These are phyloP conservation scores for Fusarium guadeloupense DNA, from an alignment of 2,329 filamentous ascomycete genomes.

Conservation along the genomic window DNA sequence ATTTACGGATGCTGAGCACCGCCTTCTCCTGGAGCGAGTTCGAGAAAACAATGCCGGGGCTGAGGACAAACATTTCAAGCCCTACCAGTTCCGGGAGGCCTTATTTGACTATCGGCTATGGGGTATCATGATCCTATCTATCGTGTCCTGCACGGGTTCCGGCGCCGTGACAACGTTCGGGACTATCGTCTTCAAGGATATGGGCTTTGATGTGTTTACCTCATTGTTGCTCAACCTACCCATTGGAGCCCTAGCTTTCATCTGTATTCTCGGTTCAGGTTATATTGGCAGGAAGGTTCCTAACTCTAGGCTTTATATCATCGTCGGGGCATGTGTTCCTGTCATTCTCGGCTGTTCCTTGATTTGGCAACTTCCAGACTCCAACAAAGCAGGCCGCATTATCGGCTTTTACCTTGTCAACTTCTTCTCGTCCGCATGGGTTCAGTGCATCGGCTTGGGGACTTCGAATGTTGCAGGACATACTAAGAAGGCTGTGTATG, in stretches of 20 bases:
- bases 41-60: constrained; percentile 51
- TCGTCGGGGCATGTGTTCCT: too few relatives aligned
- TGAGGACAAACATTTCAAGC: constrained; percentile 48
- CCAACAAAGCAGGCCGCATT: too few relatives aligned
- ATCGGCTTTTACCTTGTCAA: neutral
- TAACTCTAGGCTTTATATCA: too few relatives aligned
- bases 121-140: constrained; percentile 4
- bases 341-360: too few relatives aligned
- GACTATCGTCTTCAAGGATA: constrained; percentile 14
- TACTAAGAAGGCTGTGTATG: neutral
- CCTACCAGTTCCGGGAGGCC: constrained; percentile 51
- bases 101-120: constrained; percentile 43
- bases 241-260: too few relatives aligned
- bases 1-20: constrained; percentile 53
- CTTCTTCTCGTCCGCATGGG: neutral
- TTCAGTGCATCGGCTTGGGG: too few relatives aligned
- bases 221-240: constrained; percentile 1
- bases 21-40: constrained; percentile 42
- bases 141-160: too few relatives aligned
- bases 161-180: too few relatives aligned
- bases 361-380: too few relatives aligned
- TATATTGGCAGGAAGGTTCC: too few relatives aligned
- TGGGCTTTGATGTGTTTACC: neutral
- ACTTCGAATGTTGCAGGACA: constrained; percentile 5
- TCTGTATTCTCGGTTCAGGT: too few relatives aligned